Evolutionary conservation across 345 rosid genomes (phyloP).

Genomic region (Euphorbia lathyris): DNA sequence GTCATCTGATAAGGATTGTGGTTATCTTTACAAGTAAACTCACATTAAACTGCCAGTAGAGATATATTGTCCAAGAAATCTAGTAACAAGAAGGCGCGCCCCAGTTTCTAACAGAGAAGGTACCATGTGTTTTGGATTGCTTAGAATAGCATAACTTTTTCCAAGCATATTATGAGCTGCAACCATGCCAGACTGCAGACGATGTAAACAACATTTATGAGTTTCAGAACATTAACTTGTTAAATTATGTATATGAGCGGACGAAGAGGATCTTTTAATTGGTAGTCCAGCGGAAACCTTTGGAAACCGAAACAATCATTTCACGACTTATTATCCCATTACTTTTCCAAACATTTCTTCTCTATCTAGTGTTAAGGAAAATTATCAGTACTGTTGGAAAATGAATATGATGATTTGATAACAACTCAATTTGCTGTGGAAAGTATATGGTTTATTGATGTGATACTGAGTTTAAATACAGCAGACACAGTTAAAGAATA

Average conservation of each 20-base stretch:
- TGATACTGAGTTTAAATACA: no score
- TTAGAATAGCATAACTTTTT: slow-evolving; percentile 36
- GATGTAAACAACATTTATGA: slow-evolving; percentile 1
- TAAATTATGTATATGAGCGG: neutral
- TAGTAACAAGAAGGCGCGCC: slow-evolving; percentile 68
- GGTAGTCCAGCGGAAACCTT: neutral
- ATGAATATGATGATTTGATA: no score
- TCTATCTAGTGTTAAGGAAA: neutral
- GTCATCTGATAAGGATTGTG: slow-evolving; percentile 7
- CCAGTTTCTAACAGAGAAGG: slow-evolving; percentile 69
- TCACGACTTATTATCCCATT: neutral
- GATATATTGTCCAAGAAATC: slow-evolving; percentile 66
- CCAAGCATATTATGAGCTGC: slow-evolving; percentile 71
- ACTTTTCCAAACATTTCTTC: neutral
- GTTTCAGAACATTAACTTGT: neutral
- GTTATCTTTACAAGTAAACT: slow-evolving; percentile 31
- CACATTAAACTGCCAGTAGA: slow-evolving; percentile 66
- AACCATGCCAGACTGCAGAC: slow-evolving; percentile 64
- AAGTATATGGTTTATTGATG: no score
- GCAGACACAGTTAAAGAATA: no score
- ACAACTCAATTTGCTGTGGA: no score
- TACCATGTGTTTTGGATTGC: slow-evolving; percentile 76
- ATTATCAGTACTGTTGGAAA: no score
- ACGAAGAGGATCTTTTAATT: neutral
- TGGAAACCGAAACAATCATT: neutral